Percentiles rank a stretch among this genome's conserved stretches.
Conservation (phyloP, 441 rosid genomes). For the Adansonia gregorii region DNA sequence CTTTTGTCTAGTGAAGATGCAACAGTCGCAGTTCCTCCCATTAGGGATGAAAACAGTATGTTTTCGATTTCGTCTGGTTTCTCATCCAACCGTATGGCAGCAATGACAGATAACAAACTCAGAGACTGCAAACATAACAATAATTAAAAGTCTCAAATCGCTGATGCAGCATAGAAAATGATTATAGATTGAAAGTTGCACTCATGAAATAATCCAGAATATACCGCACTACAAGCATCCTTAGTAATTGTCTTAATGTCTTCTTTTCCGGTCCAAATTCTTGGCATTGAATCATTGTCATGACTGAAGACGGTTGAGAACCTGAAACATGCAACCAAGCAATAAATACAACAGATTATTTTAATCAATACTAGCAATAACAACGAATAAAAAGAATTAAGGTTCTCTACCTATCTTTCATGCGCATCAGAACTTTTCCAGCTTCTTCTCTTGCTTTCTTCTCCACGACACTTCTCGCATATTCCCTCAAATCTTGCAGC, state of each 20-base stretch:
- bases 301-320: slow-evolving; percentile 72
- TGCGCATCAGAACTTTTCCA: slow-evolving; percentile 66
- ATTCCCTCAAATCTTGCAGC: slow-evolving; percentile 54
- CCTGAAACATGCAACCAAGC: slow-evolving; percentile 47
- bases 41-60: slow-evolving; percentile 57
- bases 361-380: slow-evolving; percentile 13
- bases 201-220: slow-evolving; percentile 8
- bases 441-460: slow-evolving; percentile 84
- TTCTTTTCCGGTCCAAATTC: slow-evolving; percentile 88
- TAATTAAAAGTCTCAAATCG: slow-evolving; percentile 22
- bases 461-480: slow-evolving; percentile 68
- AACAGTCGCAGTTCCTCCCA: slow-evolving; percentile 50
- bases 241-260: slow-evolving; percentile 70
- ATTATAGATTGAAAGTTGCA: not conserved
- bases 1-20: slow-evolving; percentile 53
- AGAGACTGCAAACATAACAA: slow-evolving; percentile 52
- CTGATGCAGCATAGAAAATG: not conserved
- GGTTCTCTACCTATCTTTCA: slow-evolving; percentile 70
- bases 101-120: slow-evolving; percentile 68
- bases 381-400: not conserved
- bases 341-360: slow-evolving; percentile 21
- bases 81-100: slow-evolving; percentile 74
- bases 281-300: slow-evolving; percentile 71
- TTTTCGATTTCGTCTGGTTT: slow-evolving; percentile 64
- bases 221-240: slow-evolving; percentile 73